A percentile compares a stretch with the other conserved stretches of the same genome.
These are phyloP conservation scores for Polytrichum commune DNA, from an alignment of 225 moss, liverwort and hornwort genomes.

Conservation along the genomic window DNA sequence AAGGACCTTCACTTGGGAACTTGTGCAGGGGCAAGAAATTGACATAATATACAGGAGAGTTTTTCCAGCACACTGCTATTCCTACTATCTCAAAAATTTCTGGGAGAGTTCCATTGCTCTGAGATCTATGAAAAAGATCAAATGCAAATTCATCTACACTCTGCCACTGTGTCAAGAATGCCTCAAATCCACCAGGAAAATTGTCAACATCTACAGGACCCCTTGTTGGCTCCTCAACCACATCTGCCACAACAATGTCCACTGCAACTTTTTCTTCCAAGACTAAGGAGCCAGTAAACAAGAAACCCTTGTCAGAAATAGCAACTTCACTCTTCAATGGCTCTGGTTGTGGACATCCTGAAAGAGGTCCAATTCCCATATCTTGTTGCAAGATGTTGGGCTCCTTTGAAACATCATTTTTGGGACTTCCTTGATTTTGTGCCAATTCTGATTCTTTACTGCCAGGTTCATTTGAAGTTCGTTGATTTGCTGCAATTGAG, in stretches of 20 bases:
- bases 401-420: constrained; percentile 25
- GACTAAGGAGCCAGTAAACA: constrained; percentile 53
- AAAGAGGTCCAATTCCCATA: constrained; percentile 32
- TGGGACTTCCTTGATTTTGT: constrained; percentile 8
- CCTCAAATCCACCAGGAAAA: constrained; percentile 73
- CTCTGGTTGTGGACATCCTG: constrained; percentile 9
- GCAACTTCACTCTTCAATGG: neutral
- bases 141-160: constrained; percentile 72
- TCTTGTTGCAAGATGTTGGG: constrained; percentile 38
- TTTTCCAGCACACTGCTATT: constrained; percentile 88
- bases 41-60: constrained; percentile 84
- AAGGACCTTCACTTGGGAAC: constrained; percentile 11
- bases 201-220: constrained; percentile 89
- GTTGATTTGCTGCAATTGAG: constrained; percentile 1
- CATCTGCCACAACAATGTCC: constrained; percentile 22
- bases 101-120: constrained; percentile 18
- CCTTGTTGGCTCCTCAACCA: constrained; percentile 28
- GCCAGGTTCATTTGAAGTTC: constrained; percentile 1
- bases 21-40: constrained; percentile 27
- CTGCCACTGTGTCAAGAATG: constrained; percentile 60
- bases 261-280: constrained; percentile 33
- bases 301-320: constrained; percentile 22
- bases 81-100: constrained; percentile 70
- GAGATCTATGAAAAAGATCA: constrained; percentile 61
- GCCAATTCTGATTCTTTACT: constrained; percentile 2